Conservation (phyloP, 2,329 filamentous ascomycete species). For the Colletotrichum caudatum region DNA sequence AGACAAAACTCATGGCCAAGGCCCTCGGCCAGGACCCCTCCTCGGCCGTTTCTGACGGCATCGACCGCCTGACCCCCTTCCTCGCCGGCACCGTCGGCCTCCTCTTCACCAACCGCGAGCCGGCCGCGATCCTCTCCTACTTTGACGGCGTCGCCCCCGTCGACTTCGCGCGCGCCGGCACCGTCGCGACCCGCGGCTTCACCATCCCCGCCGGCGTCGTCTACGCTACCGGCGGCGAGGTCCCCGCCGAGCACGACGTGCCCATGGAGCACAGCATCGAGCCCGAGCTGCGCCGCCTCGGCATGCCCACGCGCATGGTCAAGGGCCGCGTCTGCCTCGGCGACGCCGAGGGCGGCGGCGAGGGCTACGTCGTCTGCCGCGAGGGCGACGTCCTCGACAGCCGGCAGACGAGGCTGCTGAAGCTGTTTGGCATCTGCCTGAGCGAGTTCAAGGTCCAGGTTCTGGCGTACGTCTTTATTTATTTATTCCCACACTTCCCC, state of each 20-base stretch:
- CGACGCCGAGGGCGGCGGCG: constrained; percentile 59
- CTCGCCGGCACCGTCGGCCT: constrained; percentile 88
- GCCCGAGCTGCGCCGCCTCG: constrained; percentile 88
- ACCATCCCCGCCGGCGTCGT: constrained; percentile 86
- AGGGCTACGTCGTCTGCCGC: constrained; percentile 82
- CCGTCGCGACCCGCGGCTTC: constrained; percentile 79
- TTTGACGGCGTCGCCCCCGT: constrained; percentile 79
- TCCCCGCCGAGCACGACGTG: constrained; percentile 84
- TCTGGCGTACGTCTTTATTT: constrained; percentile 69
- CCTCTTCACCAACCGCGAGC: constrained; percentile 85
- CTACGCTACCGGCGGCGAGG: constrained; percentile 82
- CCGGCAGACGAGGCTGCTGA: constrained; percentile 91
- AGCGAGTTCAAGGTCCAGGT: constrained; percentile 90
- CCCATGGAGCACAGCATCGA: constrained; percentile 89
- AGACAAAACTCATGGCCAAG: constrained; percentile 98
- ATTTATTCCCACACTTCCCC: too few relatives aligned
- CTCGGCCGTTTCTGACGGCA: constrained; percentile 83
- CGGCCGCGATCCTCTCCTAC: constrained; percentile 75
- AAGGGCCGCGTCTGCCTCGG: constrained; percentile 87
- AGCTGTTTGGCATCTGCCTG: constrained; percentile 91
- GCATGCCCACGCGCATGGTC: constrained; percentile 88
- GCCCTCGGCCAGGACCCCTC: constrained; percentile 84
- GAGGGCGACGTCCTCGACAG: constrained; percentile 89
- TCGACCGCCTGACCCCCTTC: constrained; percentile 76
- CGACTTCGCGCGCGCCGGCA: constrained; percentile 93